These are phyloP conservation scores for Zea luxurians DNA, from an alignment of 176 grass and related monocot species.

Conservation along the genomic window DNA sequence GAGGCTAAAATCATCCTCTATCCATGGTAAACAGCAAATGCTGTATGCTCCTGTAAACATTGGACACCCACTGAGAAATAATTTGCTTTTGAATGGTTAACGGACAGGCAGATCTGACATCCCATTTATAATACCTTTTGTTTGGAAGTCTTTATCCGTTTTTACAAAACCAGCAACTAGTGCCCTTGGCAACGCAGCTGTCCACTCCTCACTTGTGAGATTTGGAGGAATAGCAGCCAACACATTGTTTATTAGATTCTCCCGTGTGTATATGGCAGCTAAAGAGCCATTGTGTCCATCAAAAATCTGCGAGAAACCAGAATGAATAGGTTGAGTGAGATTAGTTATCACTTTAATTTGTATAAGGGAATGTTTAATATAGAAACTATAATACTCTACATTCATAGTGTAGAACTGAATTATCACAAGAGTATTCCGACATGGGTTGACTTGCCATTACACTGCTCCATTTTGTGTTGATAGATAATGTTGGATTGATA, in stretches of 20 bases:
- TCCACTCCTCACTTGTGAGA: constrained; percentile 87
- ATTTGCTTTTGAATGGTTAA: constrained; percentile 14
- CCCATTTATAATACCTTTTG: constrained; percentile 55
- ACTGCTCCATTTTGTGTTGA: constrained; percentile 1
- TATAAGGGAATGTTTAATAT: constrained; percentile 3
- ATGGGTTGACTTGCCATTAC: constrained; percentile 10
- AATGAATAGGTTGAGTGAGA: constrained; percentile 49
- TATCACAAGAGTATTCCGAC: constrained; percentile 25
- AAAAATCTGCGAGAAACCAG: constrained; percentile 62
- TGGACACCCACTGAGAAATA: constrained; percentile 15
- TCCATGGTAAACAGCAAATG: constrained; percentile 22
- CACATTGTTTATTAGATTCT: constrained; percentile 74
- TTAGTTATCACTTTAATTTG: constrained; percentile 21
- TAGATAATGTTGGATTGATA: constrained; percentile 21
- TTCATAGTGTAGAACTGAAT: constrained; percentile 27
- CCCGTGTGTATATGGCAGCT: constrained; percentile 86
- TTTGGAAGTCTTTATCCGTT: constrained; percentile 88
- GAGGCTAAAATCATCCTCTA: constrained; percentile 15
- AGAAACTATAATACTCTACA: constrained; percentile 1
- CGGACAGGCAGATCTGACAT: constrained; percentile 15
- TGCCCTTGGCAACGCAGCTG: constrained; percentile 82
- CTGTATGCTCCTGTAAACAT: constrained; percentile 10
- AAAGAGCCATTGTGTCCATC: constrained; percentile 91
- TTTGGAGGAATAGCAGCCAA: constrained; percentile 77
- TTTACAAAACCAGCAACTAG: constrained; percentile 96